Conservation (phyloP, 805 yeast genomes). For the Cephaloascus albidus region DNA sequence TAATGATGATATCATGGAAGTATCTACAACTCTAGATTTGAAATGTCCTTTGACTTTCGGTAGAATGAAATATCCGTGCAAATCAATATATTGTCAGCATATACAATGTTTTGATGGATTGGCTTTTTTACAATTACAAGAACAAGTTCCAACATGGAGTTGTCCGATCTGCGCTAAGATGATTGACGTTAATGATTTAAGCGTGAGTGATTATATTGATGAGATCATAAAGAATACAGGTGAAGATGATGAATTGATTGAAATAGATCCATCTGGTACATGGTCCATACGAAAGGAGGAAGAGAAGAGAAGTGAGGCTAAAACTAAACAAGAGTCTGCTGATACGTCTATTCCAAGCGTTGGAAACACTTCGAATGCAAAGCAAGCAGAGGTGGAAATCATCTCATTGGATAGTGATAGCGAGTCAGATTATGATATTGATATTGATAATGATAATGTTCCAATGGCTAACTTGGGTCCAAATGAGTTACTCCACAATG, state of each 20-base stretch:
- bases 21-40: slow-evolving; percentile 56
- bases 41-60: slow-evolving; percentile 73
- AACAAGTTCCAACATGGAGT: slow-evolving; percentile 74
- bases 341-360: slow-evolving; percentile 1
- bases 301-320: slow-evolving; percentile 5
- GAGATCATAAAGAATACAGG: slow-evolving; percentile 49
- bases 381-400: slow-evolving; percentile 24
- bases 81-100: slow-evolving; percentile 67
- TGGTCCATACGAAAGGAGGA: slow-evolving; percentile 41
- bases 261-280: slow-evolving; percentile 59
- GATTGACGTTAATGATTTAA: slow-evolving; percentile 47
- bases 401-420: slow-evolving; percentile 43
- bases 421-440: no score
- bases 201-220: slow-evolving; percentile 63
- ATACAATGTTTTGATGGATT: slow-evolving; percentile 82
- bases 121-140: slow-evolving; percentile 65
- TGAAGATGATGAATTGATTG: slow-evolving; percentile 55
- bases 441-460: slow-evolving; percentile 6
- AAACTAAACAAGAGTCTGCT: slow-evolving; percentile 7
- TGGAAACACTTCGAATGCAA: slow-evolving; percentile 11
- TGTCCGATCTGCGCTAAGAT: slow-evolving; percentile 73
- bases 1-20: slow-evolving; percentile 57
- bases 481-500: not conserved
- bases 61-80: slow-evolving; percentile 62
- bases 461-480: not conserved